Conservation (phyloP, 176 grass and related monocot genomes). For the Musa acuminata region DNA sequence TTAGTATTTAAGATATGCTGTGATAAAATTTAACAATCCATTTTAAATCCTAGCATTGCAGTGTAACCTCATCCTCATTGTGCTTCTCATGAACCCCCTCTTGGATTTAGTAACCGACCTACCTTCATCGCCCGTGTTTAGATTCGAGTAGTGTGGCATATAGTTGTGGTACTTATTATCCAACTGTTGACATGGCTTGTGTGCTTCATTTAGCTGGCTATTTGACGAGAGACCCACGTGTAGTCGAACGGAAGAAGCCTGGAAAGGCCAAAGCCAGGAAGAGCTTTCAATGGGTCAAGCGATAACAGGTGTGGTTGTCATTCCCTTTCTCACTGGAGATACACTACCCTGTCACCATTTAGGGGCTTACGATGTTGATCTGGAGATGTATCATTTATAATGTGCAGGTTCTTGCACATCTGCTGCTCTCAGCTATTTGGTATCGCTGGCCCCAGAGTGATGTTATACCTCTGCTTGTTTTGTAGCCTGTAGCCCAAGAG, state of each 20-base stretch:
- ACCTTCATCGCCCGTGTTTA: neutral
- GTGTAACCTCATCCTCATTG: neutral
- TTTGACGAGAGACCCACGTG: conserved; percentile 76
- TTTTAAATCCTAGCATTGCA: neutral
- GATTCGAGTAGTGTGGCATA: neutral
- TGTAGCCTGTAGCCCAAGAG: too few relatives aligned
- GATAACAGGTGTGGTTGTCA: conserved; percentile 43
- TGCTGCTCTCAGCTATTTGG: too few relatives aligned
- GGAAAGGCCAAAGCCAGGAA: conserved; percentile 98
- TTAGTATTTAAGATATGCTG: neutral
- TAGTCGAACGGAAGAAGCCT: conserved; percentile 92
- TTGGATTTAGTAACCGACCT: neutral
- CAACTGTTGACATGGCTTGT: neutral
- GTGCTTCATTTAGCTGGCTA: conserved; percentile 47
- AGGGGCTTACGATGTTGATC: too few relatives aligned
- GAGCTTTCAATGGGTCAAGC: conserved; percentile 99
- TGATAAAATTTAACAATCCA: neutral
- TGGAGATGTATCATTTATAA: too few relatives aligned
- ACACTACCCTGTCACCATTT: too few relatives aligned
- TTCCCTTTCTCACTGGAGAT: too few relatives aligned
- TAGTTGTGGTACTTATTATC: neutral
- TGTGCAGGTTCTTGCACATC: too few relatives aligned
- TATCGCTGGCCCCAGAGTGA: too few relatives aligned
- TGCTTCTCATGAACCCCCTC: neutral
- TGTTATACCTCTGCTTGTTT: too few relatives aligned